phyloP scores from a whole-genome alignment of 805 yeast genomes.

The Hanseniaspora lindneri region DNA sequence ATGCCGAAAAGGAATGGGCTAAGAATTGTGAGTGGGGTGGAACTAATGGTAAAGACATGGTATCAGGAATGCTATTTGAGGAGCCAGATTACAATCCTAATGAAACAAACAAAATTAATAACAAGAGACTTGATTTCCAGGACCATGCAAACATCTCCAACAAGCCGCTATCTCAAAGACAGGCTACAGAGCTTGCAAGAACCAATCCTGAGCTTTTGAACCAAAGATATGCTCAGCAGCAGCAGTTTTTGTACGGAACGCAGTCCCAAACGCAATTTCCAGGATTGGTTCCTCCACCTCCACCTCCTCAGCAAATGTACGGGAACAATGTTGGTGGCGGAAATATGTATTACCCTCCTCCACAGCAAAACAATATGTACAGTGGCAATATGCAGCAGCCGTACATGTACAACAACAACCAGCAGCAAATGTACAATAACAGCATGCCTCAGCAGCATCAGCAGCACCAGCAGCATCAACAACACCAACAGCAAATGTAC shows the following conservation, averaged over 20 bases:
- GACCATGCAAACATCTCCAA: constrained; percentile 14
- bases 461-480: constrained; percentile 22
- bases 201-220: constrained; percentile 13
- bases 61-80: constrained; percentile 71
- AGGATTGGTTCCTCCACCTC: constrained; percentile 1
- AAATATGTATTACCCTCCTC: neutral
- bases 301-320: constrained; percentile 13
- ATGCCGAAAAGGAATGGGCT: constrained; percentile 86
- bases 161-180: constrained; percentile 14
- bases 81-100: constrained; percentile 58
- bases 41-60: constrained; percentile 75
- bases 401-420: neutral
- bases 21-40: constrained; percentile 94
- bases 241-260: constrained; percentile 14
- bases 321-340: neutral
- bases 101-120: constrained; percentile 12
- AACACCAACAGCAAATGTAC: constrained; percentile 14
- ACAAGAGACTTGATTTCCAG: constrained; percentile 14
- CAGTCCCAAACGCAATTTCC: constrained; percentile 18
- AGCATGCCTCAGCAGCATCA: constrained; percentile 12
- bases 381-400: constrained; percentile 2
- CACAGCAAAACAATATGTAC: constrained; percentile 1
- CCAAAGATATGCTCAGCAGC: constrained; percentile 16
- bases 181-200: constrained; percentile 15
- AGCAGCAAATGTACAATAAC: neutral